Evolutionary conservation across 768 basidiomycete species (phyloP), one percentile per base, ranked within the genome.

Genomic region (Porpolomopsis calyptriformis): DNA sequence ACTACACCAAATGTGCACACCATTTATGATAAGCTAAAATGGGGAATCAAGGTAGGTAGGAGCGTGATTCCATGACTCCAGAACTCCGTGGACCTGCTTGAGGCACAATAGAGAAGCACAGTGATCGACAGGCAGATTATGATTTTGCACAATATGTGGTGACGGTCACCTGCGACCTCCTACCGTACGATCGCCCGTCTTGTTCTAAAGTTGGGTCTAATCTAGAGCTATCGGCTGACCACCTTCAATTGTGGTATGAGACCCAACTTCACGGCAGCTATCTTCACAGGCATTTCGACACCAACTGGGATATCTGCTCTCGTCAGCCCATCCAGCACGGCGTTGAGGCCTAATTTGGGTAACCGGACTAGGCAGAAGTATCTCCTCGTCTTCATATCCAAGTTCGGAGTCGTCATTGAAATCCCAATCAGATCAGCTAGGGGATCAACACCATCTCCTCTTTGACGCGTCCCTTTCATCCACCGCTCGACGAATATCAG

Each of bases 401-500:
- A 1, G 19, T 20, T 19, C 3, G 51, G 49, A 7, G 33, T 25
- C 31, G 43, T 40, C 12, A 56, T 18, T 27, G 54, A 51, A 43
- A 52, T 53, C 3, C 55, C 67, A 8, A 44, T 42, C 39, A 66
- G 50, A 18, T 50, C 43, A 6, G 46, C 53, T 18, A 68, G 44
- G 4, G 62, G 62, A 34, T 63, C 49, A 33, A 6, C 33, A 50
- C 46, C 26, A 42, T 53, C 37, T 18, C 42, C 18, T 1, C 58
- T 60, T 31, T 44, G 49, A 16, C 49, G 47, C 5, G 53, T 61
- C 4, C 55, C 61, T n/a, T 63, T 60, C 34, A 58, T 64, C 61
- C 64, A 70, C 29, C 64, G 57, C 43, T 66, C 61, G 47, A 76
- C 51, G 49, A 63, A 66, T 53, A 61, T 52, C 11, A 65, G 47